phyloP scores from a whole-genome alignment of 257 asterid species.

The Eustoma russellianum region DNA sequence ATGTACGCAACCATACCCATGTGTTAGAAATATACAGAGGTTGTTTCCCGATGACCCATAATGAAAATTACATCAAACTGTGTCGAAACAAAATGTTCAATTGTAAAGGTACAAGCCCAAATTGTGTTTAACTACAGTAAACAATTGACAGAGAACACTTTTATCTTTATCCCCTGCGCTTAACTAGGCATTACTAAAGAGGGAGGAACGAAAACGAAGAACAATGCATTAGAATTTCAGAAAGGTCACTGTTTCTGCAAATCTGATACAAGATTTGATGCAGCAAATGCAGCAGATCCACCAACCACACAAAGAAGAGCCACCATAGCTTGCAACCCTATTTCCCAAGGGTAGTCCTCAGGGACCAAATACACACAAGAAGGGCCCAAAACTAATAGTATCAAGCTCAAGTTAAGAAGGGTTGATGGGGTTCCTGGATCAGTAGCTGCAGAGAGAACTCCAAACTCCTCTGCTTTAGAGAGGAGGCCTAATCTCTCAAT shows the following conservation, averaged over 20 bases:
- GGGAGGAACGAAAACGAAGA: too few relatives aligned
- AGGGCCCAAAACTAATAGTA: slow-evolving; percentile 54
- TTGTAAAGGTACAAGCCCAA: too few relatives aligned
- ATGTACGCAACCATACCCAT: too few relatives aligned
- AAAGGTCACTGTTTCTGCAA: slow-evolving; percentile 44
- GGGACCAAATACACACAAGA: slow-evolving; percentile 61
- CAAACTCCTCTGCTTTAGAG: slow-evolving; percentile 73
- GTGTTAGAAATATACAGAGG: too few relatives aligned
- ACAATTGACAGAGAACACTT: too few relatives aligned
- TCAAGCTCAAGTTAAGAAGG: slow-evolving; percentile 48
- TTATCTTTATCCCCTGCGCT: too few relatives aligned
- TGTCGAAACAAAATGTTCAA: too few relatives aligned
- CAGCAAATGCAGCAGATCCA: slow-evolving; percentile 89
- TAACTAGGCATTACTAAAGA: too few relatives aligned
- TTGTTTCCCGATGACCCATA: too few relatives aligned
- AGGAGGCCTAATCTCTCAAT: slow-evolving; percentile 81
- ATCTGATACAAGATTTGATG: slow-evolving; percentile 73
- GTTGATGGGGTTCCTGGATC: slow-evolving; percentile 59
- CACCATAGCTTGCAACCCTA: slow-evolving; percentile 53
- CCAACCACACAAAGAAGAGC: slow-evolving; percentile 50
- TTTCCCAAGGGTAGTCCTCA: slow-evolving; percentile 77
- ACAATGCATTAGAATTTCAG: neutral
- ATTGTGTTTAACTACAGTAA: too few relatives aligned
- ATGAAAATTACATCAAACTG: too few relatives aligned
- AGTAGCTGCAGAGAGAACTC: slow-evolving; percentile 83